A percentile compares a stretch with the other conserved stretches of the same genome.
Conservation (phyloP, 495 filamentous ascomycete genomes). For the Penicillium malachiteum region DNA sequence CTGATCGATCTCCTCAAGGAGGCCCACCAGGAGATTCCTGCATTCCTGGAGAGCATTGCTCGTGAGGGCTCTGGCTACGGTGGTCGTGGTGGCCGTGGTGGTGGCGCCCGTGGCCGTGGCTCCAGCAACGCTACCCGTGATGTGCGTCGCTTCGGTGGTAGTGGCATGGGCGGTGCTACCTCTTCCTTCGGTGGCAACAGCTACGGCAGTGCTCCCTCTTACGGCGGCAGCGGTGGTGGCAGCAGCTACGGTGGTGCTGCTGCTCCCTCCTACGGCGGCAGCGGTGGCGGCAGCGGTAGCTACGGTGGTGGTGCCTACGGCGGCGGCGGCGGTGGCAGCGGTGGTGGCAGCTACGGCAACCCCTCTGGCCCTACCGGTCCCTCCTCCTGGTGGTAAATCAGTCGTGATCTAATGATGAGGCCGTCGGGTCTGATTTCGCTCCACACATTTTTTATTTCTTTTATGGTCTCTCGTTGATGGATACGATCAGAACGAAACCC, state of each 20-base stretch:
- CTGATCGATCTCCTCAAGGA: slow-evolving; percentile 95
- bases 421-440: slow-evolving; percentile 46
- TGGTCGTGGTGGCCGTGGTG: slow-evolving; percentile 67
- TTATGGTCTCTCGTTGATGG: slow-evolving; percentile 39
- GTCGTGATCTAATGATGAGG: slow-evolving; percentile 50
- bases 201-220: slow-evolving; percentile 67
- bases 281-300: slow-evolving; percentile 52
- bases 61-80: slow-evolving; percentile 84
- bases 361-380: slow-evolving; percentile 78
- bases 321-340: slow-evolving; percentile 57
- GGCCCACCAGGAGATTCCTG: slow-evolving; percentile 92
- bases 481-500: slow-evolving; percentile 49
- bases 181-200: slow-evolving; percentile 22
- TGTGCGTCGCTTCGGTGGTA: slow-evolving; percentile 70
- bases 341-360: slow-evolving; percentile 70
- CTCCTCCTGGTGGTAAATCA: slow-evolving; percentile 92
- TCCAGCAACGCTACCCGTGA: slow-evolving; percentile 71
- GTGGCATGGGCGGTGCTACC: slow-evolving; percentile 42
- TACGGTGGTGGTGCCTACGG: slow-evolving; percentile 18
- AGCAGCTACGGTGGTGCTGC: slow-evolving; percentile 56
- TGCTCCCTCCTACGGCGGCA: slow-evolving; percentile 78
- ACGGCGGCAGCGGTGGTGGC: slow-evolving; percentile 52
- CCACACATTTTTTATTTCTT: slow-evolving; percentile 35
- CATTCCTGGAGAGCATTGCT: slow-evolving; percentile 93
- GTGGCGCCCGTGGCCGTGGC: slow-evolving; percentile 66